These are phyloP conservation scores for Phytophthora citricola DNA, from an alignment of 352 stramenopile genomes.

Conservation along the genomic window DNA sequence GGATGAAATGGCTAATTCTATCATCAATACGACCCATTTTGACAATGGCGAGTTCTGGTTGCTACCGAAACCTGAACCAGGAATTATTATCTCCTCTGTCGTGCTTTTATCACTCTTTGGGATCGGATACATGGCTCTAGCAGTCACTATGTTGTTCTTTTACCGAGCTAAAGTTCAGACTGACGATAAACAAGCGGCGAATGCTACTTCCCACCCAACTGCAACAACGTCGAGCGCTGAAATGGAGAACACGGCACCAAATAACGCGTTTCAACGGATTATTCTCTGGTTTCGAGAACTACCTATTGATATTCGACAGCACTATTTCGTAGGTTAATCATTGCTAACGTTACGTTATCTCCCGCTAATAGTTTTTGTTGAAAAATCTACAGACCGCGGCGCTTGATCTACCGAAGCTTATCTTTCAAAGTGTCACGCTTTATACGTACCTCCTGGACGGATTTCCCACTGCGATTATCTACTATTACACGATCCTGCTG, in stretches of 20 bases:
- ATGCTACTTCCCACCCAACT: no score
- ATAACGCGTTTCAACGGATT: conserved; percentile 1
- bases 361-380: not conserved
- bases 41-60: conserved; percentile 58
- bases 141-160: conserved; percentile 41
- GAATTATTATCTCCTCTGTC: conserved; percentile 28
- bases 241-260: not conserved
- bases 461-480: conserved; percentile 49
- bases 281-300: conserved; percentile 5
- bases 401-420: conserved; percentile 52
- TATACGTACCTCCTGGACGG: conserved; percentile 39
- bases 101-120: conserved; percentile 39
- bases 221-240: no score
- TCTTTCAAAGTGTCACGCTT: conserved; percentile 51
- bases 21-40: conserved; percentile 49
- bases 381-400: conserved; percentile 36
- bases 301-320: conserved; percentile 17
- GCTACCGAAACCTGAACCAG: conserved; percentile 29
- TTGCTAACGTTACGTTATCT: not conserved
- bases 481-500: conserved; percentile 45
- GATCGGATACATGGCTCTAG: conserved; percentile 38
- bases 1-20: conserved; percentile 34
- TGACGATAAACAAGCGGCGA: not conserved
- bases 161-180: conserved; percentile 7
- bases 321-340: conserved; percentile 21